A percentile compares a stretch with the other conserved stretches of the same genome.
Evolutionary conservation across 2,329 filamentous ascomycete species (phyloP).

Genomic region (Trichoderma endophyticum): DNA sequence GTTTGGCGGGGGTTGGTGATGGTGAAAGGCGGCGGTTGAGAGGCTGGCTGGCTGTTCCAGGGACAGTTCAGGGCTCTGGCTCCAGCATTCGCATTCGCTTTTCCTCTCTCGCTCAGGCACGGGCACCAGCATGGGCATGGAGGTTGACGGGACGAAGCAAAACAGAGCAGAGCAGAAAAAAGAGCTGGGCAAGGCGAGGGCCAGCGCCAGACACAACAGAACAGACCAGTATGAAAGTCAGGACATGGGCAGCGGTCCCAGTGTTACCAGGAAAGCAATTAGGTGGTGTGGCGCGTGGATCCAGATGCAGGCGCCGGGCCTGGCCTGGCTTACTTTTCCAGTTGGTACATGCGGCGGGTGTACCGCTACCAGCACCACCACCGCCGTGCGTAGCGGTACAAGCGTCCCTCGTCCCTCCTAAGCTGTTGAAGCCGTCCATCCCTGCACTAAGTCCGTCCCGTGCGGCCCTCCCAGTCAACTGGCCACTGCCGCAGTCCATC

Average conservation of each 20-base stretch:
- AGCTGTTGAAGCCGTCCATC: background rate
- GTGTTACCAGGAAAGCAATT: background rate
- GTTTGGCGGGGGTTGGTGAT: background rate
- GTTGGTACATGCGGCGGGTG: background rate
- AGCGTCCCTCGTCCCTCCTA: too few relatives aligned
- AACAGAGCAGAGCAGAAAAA: background rate
- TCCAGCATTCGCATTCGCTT: background rate
- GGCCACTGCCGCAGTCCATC: constrained; percentile 12
- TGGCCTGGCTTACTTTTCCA: background rate
- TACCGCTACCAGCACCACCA: background rate
- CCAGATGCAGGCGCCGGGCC: background rate
- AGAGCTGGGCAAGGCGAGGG: background rate
- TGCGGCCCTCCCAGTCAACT: background rate
- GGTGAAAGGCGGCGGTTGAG: too few relatives aligned
- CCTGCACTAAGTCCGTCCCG: background rate
- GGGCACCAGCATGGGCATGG: background rate
- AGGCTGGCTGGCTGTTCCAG: background rate
- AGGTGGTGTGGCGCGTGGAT: constrained; percentile 12
- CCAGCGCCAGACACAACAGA: background rate
- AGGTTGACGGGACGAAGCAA: background rate
- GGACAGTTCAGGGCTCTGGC: too few relatives aligned
- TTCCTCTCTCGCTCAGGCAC: background rate
- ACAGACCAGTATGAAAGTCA: background rate
- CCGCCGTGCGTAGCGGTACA: too few relatives aligned
- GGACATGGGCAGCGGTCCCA: constrained; percentile 3